Evolutionary conservation across 345 rosid species (phyloP), one percentile per base, ranked within the genome.

Genomic region (Acer negundo): DNA sequence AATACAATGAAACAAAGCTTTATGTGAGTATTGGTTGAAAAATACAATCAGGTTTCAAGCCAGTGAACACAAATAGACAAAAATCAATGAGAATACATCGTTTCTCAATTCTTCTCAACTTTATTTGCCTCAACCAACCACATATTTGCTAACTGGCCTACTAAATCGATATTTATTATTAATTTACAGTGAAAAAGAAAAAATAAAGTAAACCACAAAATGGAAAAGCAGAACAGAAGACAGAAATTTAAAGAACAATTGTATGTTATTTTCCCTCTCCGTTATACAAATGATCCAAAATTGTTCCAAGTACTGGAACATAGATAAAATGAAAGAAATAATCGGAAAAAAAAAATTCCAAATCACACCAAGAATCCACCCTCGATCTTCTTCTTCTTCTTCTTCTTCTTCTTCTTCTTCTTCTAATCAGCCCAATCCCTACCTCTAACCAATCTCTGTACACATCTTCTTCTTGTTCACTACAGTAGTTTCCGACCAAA

Each of bases 271-370:
- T 35, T 35, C 4, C 67, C 26, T 80, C 71, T 47, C 26, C 58
- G 23, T 19, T 49, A 64, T 78, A 26, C 59, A 80, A 58, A 42
- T 75, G 26, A 80, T 71, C 80, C 85, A 85, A 87, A 85, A 82
- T 22, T 82, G 90, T 82, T 80, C 81, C 85, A 76, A 62, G 20
- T n/a, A 49, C 3, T 63, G 83, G 81, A 79, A 59, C 4, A 35
- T 59, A 20, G 23, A 58, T 4, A 51, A 11, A 20, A 7, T 28
- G 15, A 16, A 17, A 75, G 64, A 51, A 78, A 73, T 35, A 64
- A 69, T 75, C 62, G 58, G 19, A 22, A 23, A 22, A 56, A 19
- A 26, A 3, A 19, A 49, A 74, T 23, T 23, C 28, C 19, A 44
- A 74, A 23, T 13, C 38, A 59, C 68, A 46, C 74, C 28, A 17